phyloP scores from a whole-genome alignment of 1,139 yeast species.

The Taphrina flavorubra region DNA sequence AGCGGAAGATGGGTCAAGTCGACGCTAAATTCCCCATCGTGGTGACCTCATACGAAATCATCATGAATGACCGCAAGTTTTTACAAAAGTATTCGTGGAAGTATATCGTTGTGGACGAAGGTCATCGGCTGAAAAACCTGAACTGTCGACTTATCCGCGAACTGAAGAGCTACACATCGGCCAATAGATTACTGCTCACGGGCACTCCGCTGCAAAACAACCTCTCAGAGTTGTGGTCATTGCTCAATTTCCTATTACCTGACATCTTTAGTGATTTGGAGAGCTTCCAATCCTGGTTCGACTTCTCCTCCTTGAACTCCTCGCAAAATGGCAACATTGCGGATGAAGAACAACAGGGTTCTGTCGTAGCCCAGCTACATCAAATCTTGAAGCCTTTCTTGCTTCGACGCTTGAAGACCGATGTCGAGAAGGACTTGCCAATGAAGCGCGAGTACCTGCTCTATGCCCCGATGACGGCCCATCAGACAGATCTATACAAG shows the following conservation, averaged over 20 bases:
- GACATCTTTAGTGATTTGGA: constrained; percentile 84
- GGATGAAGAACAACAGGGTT: constrained; percentile 67
- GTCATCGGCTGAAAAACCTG: constrained; percentile 85
- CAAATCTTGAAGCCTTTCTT: constrained; percentile 87
- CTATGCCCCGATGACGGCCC: constrained; percentile 68
- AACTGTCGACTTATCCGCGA: constrained; percentile 75
- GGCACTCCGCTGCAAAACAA: constrained; percentile 55
- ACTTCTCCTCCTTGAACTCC: constrained; percentile 63
- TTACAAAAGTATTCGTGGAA: constrained; percentile 70
- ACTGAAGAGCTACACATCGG: constrained; percentile 64
- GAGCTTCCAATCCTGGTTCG: constrained; percentile 92
- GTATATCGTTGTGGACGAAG: constrained; percentile 91
- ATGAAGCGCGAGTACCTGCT: constrained; percentile 87
- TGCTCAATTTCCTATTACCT: constrained; percentile 85
- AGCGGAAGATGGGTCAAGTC: constrained; percentile 50
- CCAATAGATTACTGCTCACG: constrained; percentile 76
- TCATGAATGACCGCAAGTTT: constrained; percentile 67
- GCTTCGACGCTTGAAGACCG: constrained; percentile 76
- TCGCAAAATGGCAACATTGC: constrained; percentile 53
- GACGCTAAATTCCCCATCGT: constrained; percentile 58
- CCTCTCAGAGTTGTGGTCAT: constrained; percentile 53
- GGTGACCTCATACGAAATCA: constrained; percentile 81
- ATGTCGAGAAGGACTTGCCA: constrained; percentile 72
- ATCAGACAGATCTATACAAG: constrained; percentile 69
- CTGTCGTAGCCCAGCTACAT: constrained; percentile 75